Percentiles rank a stretch among this genome's conserved stretches.
Evolutionary conservation across 176 grass and related monocot species (phyloP).

Genomic region (Oryza nivara): DNA sequence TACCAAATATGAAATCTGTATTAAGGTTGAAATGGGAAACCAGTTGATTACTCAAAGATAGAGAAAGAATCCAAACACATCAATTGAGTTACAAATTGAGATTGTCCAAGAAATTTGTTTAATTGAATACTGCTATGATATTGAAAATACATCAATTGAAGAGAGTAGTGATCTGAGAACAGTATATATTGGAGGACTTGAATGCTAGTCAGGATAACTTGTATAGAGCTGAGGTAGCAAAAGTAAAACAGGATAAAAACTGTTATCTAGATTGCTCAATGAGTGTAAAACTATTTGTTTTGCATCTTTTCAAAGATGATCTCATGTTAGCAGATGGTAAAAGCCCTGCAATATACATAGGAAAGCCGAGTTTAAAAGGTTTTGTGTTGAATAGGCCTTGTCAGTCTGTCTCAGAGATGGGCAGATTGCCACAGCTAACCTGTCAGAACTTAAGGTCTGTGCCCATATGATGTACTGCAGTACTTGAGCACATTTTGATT

Average conservation of each 20-base stretch:
- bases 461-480: not conserved
- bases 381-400: not conserved
- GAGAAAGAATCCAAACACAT: not conserved
- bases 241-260: slow-evolving; percentile 1
- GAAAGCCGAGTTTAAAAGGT: not conserved
- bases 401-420: not conserved
- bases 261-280: not conserved
- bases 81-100: not conserved
- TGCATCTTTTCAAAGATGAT: not conserved
- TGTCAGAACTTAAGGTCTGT: not conserved
- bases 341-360: slow-evolving; percentile 10
- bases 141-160: slow-evolving; percentile 29
- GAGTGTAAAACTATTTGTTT: not conserved
- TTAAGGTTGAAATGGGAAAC: slow-evolving; percentile 11
- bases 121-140: not conserved
- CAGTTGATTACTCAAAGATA: not conserved
- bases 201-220: not conserved
- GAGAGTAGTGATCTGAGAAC: not conserved
- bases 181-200: slow-evolving; percentile 9
- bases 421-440: not conserved
- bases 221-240: slow-evolving; percentile 1
- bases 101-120: not conserved
- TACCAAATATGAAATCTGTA: slow-evolving; percentile 16
- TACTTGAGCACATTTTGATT: not conserved
- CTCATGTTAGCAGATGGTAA: not conserved